phyloP scores from a whole-genome alignment of 148 eudicot genomes.

The Gaultheria prostrata region DNA sequence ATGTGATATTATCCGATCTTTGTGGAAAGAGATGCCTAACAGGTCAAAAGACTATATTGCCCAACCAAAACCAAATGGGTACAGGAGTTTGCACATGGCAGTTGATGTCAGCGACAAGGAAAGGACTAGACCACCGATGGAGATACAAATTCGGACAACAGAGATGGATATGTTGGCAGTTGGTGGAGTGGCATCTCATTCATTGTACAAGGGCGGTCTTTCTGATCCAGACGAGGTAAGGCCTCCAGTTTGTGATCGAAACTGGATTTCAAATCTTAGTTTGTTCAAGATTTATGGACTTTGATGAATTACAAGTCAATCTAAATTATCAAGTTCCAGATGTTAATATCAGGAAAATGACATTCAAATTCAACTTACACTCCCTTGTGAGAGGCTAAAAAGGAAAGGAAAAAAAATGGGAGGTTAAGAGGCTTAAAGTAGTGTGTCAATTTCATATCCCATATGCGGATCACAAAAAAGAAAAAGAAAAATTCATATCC shows the following conservation, averaged over 20 bases:
- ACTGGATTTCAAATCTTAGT: neutral
- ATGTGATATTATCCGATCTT: slow-evolving; percentile 55
- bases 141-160: slow-evolving; percentile 80
- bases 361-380: neutral
- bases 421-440: neutral
- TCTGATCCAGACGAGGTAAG: slow-evolving; percentile 92
- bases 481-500: too few relatives aligned
- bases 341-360: neutral
- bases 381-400: neutral
- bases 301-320: slow-evolving; percentile 5
- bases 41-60: slow-evolving; percentile 89
- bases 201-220: slow-evolving; percentile 92
- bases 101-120: slow-evolving; percentile 77
- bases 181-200: slow-evolving; percentile 88
- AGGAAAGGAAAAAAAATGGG: neutral
- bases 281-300: neutral
- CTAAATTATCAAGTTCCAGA: neutral
- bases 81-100: slow-evolving; percentile 89
- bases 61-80: slow-evolving; percentile 86
- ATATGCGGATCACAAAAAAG: too few relatives aligned
- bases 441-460: neutral
- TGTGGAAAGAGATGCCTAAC: slow-evolving; percentile 84
- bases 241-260: neutral
- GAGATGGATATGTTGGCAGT: slow-evolving; percentile 82
- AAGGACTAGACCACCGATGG: slow-evolving; percentile 69